phyloP scores from a whole-genome alignment of 345 rosid genomes.

The Boechera divaricarpa region DNA sequence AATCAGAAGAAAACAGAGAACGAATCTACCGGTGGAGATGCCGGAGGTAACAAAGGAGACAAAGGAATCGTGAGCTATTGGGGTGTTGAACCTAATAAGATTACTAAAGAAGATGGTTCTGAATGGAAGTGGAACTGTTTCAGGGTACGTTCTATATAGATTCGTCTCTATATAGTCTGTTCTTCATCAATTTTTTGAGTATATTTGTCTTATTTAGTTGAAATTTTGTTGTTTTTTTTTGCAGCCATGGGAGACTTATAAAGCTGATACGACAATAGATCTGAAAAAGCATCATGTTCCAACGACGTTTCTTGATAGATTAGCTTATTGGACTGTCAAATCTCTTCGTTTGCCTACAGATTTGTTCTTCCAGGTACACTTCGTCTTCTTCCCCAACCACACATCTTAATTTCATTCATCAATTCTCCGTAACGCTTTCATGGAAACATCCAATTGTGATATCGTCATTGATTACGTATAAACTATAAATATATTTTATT shows the following conservation, averaged over 20 bases:
- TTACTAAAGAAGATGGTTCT: conserved; percentile 57
- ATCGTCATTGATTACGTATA: conserved; percentile 27
- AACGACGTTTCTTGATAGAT: conserved; percentile 51
- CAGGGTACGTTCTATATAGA: conserved; percentile 44
- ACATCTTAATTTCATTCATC: too few relatives aligned
- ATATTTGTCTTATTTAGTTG: neutral
- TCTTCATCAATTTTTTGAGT: neutral
- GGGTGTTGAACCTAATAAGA: conserved; percentile 57
- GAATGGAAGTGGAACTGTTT: conserved; percentile 75
- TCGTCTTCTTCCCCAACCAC: neutral
- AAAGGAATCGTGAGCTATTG: conserved; percentile 56
- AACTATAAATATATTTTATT: conserved; percentile 5
- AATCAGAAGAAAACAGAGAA: conserved; percentile 31
- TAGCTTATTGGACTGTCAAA: conserved; percentile 77
- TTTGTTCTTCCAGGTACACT: conserved; percentile 69
- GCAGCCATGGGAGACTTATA: conserved; percentile 59
- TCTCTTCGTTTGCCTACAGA: conserved; percentile 74
- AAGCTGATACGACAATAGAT: conserved; percentile 65
- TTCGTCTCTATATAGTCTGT: neutral
- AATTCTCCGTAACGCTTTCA: neutral
- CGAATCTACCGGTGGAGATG: conserved; percentile 8
- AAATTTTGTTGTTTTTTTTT: neutral
- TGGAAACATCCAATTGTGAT: neutral
- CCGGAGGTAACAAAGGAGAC: conserved; percentile 41
- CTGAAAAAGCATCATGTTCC: conserved; percentile 74